A percentile compares a stretch with the other conserved stretches of the same genome.
phyloP scores from a whole-genome alignment of 306 rosid species.

The Mimosa pudica region DNA sequence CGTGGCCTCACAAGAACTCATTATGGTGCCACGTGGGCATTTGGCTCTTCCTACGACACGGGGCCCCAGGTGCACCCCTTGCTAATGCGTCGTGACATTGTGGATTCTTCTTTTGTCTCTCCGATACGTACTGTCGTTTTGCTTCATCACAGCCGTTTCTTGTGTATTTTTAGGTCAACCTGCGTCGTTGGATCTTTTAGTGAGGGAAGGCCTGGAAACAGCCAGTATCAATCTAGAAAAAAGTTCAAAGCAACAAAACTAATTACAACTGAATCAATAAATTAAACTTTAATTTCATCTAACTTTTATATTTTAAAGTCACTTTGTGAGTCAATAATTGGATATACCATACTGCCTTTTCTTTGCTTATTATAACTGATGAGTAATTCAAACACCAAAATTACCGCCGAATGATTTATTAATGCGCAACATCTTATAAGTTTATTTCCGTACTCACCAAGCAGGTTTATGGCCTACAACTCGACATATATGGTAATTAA shows the following conservation, averaged over 20 bases:
- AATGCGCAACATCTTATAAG: not conserved
- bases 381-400: not conserved
- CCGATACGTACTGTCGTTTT: conserved; percentile 18
- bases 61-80: not conserved
- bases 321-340: not conserved
- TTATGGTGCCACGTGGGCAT: not conserved
- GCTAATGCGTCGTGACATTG: conserved; percentile 13
- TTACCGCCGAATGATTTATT: not conserved
- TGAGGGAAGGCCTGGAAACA: not conserved
- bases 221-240: not conserved
- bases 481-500: not conserved
- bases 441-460: not conserved
- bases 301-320: not conserved
- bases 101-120: conserved; percentile 31
- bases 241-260: not conserved
- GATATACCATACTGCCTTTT: not conserved
- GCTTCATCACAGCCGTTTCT: conserved; percentile 20
- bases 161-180: not conserved
- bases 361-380: not conserved
- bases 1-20: conserved; percentile 27
- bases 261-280: too few species aligned
- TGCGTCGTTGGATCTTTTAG: not conserved
- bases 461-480: not conserved
- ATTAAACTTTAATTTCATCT: too few species aligned
- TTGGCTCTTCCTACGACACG: not conserved